phyloP scores from a whole-genome alignment of 2,329 filamentous ascomycete species.

The Kalmusia sp. region DNA sequence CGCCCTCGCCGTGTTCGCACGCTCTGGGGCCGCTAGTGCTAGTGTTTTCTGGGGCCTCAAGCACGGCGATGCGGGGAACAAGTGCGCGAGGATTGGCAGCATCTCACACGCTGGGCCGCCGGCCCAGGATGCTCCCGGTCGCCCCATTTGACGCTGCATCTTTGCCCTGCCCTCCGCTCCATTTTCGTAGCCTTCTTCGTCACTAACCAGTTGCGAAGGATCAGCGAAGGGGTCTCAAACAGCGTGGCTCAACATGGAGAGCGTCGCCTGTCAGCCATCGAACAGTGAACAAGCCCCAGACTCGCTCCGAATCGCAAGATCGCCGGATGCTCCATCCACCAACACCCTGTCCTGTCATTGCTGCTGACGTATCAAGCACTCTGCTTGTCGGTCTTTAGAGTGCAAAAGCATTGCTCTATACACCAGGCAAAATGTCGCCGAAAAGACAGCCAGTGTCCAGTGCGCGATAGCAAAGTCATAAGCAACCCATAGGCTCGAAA shows the following conservation, averaged over 20 bases:
- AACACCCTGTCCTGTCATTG: neutral
- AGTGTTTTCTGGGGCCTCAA: conserved; percentile 21
- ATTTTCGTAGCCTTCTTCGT: conserved; percentile 35
- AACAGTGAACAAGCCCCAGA: neutral
- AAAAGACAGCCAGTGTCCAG: neutral
- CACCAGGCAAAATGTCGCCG: no score
- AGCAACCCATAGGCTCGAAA: neutral
- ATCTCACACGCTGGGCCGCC: neutral
- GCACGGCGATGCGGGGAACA: conserved; percentile 24
- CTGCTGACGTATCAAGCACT: neutral
- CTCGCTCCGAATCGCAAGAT: no score
- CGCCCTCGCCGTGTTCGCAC: conserved; percentile 12
- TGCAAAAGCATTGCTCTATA: neutral
- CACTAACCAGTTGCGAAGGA: conserved; percentile 26
- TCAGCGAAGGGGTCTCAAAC: neutral
- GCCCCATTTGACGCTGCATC: conserved; percentile 10
- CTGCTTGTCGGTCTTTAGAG: neutral
- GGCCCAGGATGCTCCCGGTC: conserved; percentile 13
- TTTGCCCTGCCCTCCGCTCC: conserved; percentile 26
- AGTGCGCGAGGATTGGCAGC: neutral
- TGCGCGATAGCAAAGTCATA: neutral
- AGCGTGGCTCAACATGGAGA: neutral
- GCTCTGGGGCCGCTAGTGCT: conserved; percentile 11
- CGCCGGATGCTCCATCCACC: neutral
- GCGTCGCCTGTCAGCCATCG: neutral